Conservation (phyloP, 768 basidiomycete genomes). For the Boletus coccyginus region DNA sequence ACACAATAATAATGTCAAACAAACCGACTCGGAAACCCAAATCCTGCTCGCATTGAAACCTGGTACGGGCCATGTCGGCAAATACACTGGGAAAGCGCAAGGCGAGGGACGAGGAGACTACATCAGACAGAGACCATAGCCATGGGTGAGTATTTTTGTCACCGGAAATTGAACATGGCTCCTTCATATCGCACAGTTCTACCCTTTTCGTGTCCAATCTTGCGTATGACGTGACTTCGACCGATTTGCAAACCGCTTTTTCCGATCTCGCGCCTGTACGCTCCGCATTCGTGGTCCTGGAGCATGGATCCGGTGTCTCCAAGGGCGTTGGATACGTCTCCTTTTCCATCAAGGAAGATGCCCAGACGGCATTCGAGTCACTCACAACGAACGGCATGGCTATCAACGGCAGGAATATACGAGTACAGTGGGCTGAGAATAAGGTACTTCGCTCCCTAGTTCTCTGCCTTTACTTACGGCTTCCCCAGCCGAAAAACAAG, state of each 20-base stretch:
- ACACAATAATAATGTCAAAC: conserved; percentile 9
- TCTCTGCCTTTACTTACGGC: background rate
- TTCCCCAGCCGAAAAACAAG: conserved; percentile 42
- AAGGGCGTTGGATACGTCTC: conserved; percentile 98
- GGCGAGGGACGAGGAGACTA: conserved; percentile 16
- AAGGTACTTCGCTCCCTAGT: conserved; percentile 55
- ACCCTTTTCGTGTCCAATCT: conserved; percentile 94
- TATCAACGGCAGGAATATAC: conserved; percentile 64
- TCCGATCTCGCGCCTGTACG: conserved; percentile 95
- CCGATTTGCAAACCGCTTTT: conserved; percentile 88
- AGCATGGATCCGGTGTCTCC: conserved; percentile 68
- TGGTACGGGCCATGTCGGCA: conserved; percentile 1
- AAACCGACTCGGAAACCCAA: background rate
- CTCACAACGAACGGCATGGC: conserved; percentile 62
- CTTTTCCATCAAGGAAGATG: conserved; percentile 88
- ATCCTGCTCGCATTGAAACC: background rate
- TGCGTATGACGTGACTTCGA: conserved; percentile 86
- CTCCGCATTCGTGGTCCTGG: conserved; percentile 88
- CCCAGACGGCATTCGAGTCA: conserved; percentile 65
- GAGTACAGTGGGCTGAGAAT: conserved; percentile 77
- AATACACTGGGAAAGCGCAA: conserved; percentile 29
- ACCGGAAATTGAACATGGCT: background rate
- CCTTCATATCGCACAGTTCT: conserved; percentile 42
- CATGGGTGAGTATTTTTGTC: conserved; percentile 21
- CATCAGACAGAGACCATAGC: background rate